phyloP scores from a whole-genome alignment of 345 rosid genomes.

The Eucalyptus globulus region DNA sequence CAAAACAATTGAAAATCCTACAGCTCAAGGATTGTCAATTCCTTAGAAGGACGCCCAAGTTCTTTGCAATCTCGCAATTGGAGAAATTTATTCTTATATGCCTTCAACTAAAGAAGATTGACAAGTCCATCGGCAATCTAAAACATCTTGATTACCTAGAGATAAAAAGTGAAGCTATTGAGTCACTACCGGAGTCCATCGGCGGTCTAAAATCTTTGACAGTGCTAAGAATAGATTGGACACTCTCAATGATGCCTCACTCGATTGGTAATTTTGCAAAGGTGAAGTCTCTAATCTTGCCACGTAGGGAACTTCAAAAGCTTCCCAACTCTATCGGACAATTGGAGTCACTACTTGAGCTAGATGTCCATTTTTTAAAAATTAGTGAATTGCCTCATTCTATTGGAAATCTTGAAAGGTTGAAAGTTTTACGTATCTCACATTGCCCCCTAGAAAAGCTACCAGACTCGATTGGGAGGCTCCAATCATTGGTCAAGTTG shows the following conservation, averaged over 20 bases:
- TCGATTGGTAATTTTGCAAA: not conserved
- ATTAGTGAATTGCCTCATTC: not conserved
- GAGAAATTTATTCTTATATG: not conserved
- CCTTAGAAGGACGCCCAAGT: not conserved
- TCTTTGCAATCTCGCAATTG: accelerated
- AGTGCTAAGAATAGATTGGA: accelerated
- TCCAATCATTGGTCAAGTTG: no score
- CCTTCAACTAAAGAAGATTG: not conserved
- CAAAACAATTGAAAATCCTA: not conserved
- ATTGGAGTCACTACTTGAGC: not conserved
- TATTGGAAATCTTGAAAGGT: not conserved
- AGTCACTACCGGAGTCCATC: not conserved
- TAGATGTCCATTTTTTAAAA: accelerated
- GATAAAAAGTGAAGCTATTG: accelerated
- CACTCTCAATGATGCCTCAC: not conserved
- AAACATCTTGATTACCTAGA: not conserved
- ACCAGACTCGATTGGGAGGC: no score
- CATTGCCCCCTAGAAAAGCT: no score
- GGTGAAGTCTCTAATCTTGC: not conserved
- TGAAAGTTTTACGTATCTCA: no score
- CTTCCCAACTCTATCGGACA: not conserved
- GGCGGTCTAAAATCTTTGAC: not conserved
- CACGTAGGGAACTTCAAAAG: accelerated
- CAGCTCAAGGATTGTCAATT: not conserved
- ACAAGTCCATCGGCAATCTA: not conserved